Base-by-base conservation (phyloP, 1,284 basidiomycete genomes). In the Microbotryum saponariae region DNA sequence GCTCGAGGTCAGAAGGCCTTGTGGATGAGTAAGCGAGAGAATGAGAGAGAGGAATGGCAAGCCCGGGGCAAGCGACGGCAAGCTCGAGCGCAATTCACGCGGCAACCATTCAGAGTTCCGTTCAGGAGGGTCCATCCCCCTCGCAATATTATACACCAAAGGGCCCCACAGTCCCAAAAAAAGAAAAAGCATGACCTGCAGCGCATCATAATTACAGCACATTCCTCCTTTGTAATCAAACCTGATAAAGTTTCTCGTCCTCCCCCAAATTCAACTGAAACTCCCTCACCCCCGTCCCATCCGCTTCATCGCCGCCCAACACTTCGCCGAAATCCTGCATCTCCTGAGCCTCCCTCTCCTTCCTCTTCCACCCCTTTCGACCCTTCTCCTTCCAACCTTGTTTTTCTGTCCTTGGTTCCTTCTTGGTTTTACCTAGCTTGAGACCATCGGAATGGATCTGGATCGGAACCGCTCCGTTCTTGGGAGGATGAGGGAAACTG, bases 401-500 rank as follows among this genome's bases (percentile, higher is more conserved):
- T 37, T 60, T 59, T 25, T 49, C 23, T 23, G 46, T 46, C 6
- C 59, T 54, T 20, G 62, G 21, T 42, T 62, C 60, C 4, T 33
- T 51, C 33, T 20, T 44, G 12, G 33, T 49, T 37, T 51, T 46
- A 5, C 62, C 67, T 29, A 69, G 66, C 60, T 66, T 69, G 65
- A 56, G 61, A 27, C 45, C 33, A 6, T 54, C 54, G 18, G 29
- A 45, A 2, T 42, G 48, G 5, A 45, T 21, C 14, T 37, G 50
- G 23, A 59, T 49, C 7, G 53, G 42, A 6, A 44, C 46, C 8
- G 42, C 18, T 9, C 67, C 65, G 51, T 66, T 64, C 50, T 64
- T 64, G 4, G 65, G 62, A 8, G 60, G 27, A 49, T 97, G 92
- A 5, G 96, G 94, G 77, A 96, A 97, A 14, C 91, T 79, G 74